phyloP scores from a whole-genome alignment of 2,329 filamentous ascomycete species.

The Venturia nashicola region DNA sequence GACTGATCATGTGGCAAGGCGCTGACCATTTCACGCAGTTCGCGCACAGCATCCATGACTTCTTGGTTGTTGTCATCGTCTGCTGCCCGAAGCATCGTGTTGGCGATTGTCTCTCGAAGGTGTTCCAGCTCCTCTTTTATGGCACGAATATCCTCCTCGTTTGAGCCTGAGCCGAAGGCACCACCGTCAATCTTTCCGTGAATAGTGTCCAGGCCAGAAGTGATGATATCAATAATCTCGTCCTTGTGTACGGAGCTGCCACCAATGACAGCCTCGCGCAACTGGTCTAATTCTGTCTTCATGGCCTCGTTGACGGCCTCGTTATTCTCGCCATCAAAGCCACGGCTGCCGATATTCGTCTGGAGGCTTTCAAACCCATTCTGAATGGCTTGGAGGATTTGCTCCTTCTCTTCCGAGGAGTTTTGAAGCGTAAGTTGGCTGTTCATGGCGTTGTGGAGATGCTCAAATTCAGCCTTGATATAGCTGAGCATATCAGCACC shows the following conservation, averaged over 20 bases:
- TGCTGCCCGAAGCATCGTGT: slow-evolving; percentile 26
- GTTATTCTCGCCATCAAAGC: slow-evolving; percentile 23
- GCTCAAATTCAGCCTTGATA: slow-evolving; percentile 46
- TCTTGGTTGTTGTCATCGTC: slow-evolving; percentile 24
- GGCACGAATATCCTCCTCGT: slow-evolving; percentile 33
- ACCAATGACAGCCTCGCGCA: slow-evolving; percentile 63
- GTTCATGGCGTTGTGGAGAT: slow-evolving; percentile 45
- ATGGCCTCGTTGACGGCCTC: slow-evolving; percentile 54
- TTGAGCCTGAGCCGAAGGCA: slow-evolving; percentile 20
- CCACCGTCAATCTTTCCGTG: slow-evolving; percentile 31
- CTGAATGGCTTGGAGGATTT: slow-evolving; percentile 26
- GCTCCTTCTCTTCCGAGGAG: slow-evolving; percentile 22
- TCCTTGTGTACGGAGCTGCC: slow-evolving; percentile 44
- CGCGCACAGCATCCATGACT: slow-evolving; percentile 22
- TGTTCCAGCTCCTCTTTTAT: slow-evolving; percentile 50
- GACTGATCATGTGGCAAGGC: neutral
- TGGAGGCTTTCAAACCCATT: slow-evolving; percentile 29
- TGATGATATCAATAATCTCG: slow-evolving; percentile 49
- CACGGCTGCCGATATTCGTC: slow-evolving; percentile 24
- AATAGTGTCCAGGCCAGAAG: slow-evolving; percentile 36
- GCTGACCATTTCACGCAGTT: neutral
- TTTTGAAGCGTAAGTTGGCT: slow-evolving; percentile 20
- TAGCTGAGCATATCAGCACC: slow-evolving; percentile 35
- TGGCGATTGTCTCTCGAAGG: slow-evolving; percentile 44
- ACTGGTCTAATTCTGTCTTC: slow-evolving; percentile 68